phyloP scores from a whole-genome alignment of 2,329 filamentous ascomycete genomes.

The Colletotrichum cordylinicola region DNA sequence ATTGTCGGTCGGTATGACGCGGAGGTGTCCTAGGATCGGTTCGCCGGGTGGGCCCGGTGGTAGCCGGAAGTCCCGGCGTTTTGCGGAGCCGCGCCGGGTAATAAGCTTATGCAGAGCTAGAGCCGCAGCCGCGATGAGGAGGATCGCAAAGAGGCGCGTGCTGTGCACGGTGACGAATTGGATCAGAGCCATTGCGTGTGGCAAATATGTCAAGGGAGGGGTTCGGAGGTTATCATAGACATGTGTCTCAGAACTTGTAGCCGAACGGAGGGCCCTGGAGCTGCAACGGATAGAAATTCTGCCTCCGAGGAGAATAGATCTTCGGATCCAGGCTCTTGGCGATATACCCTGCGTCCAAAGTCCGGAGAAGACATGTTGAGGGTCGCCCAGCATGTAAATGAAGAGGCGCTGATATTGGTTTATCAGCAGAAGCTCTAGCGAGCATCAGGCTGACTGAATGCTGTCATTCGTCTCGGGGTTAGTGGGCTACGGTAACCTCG shows the following conservation, averaged over 20 bases:
- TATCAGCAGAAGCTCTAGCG: background rate
- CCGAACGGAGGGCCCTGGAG: background rate
- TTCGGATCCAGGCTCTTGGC: background rate
- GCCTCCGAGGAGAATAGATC: background rate
- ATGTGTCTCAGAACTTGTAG: background rate
- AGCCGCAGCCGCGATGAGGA: background rate
- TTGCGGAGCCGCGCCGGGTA: background rate
- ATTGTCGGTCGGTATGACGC: constrained; percentile 43
- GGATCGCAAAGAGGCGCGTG: background rate
- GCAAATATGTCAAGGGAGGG: background rate
- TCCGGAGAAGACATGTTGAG: background rate
- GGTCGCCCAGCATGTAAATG: background rate
- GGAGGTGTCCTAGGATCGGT: constrained; percentile 48
- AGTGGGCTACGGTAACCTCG: background rate
- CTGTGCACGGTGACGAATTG: background rate
- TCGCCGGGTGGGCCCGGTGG: constrained; percentile 39
- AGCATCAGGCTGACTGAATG: background rate
- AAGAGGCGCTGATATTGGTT: background rate
- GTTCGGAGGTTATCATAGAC: background rate
- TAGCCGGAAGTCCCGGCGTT: constrained; percentile 22
- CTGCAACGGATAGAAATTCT: background rate
- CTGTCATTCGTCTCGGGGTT: background rate
- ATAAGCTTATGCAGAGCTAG: background rate
- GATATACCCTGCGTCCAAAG: background rate
- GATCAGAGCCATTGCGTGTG: background rate